These are phyloP conservation scores for Oidiodendron maius DNA, from an alignment of 495 filamentous ascomycete species.

Conservation along the genomic window DNA sequence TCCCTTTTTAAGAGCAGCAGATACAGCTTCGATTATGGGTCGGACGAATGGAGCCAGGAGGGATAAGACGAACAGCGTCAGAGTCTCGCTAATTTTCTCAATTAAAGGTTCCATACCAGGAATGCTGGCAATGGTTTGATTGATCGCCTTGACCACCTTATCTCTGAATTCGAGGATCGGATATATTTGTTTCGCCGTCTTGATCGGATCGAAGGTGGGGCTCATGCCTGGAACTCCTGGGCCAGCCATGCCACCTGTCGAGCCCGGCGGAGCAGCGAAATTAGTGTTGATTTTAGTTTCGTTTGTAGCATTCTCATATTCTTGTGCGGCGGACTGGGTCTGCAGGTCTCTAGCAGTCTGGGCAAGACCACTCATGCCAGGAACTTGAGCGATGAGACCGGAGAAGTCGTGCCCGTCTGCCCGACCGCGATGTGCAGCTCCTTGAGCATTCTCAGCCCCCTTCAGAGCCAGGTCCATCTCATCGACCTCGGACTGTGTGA, in stretches of 20 bases:
- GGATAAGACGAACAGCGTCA: constrained; percentile 85
- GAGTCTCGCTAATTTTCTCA: constrained; percentile 84
- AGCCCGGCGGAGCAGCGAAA: constrained; percentile 45
- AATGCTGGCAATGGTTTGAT: constrained; percentile 80
- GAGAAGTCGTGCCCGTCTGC: constrained; percentile 51
- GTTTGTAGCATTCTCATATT: constrained; percentile 47
- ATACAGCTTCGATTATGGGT: constrained; percentile 84
- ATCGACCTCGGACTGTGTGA: constrained; percentile 91
- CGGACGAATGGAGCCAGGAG: constrained; percentile 84
- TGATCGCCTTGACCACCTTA: constrained; percentile 80
- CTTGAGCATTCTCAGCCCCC: constrained; percentile 42
- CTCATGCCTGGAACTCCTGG: constrained; percentile 63
- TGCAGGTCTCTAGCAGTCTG: constrained; percentile 72
- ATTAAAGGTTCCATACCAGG: constrained; percentile 81
- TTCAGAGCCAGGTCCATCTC: constrained; percentile 73
- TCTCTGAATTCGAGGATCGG: constrained; percentile 93
- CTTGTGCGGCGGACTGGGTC: constrained; percentile 66
- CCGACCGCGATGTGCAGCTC: constrained; percentile 27
- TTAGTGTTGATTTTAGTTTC: constrained; percentile 24
- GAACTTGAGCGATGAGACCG: constrained; percentile 68
- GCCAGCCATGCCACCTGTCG: constrained; percentile 37
- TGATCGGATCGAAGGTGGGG: constrained; percentile 74
- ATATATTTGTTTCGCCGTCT: constrained; percentile 79
- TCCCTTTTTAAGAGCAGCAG: constrained; percentile 73
- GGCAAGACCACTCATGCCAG: constrained; percentile 67